phyloP scores from a whole-genome alignment of 805 yeast genomes.

The Vanderwaltozyma verrucispora region DNA sequence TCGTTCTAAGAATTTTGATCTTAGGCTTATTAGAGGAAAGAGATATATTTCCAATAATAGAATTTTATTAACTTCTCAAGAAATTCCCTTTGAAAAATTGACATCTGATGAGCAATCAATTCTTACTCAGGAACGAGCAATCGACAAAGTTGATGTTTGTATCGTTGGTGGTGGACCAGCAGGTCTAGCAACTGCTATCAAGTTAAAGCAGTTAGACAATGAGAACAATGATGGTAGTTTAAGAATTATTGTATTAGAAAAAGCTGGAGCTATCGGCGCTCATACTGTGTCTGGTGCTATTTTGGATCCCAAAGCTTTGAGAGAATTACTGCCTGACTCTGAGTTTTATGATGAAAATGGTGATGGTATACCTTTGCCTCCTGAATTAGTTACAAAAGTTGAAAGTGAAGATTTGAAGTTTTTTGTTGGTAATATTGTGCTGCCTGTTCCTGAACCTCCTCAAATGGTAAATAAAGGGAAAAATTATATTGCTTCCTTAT shows the following conservation, averaged over 20 bases:
- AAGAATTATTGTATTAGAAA: constrained; percentile 83
- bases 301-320: constrained; percentile 77
- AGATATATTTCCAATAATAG: neutral
- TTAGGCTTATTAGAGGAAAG: no score
- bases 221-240: constrained; percentile 51
- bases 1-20: no score
- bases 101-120: constrained; percentile 37
- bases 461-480: constrained; percentile 72
- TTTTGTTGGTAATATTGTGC: constrained; percentile 44
- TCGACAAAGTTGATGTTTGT: constrained; percentile 84
- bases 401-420: constrained; percentile 64
- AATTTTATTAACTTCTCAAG: constrained; percentile 3
- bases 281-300: constrained; percentile 94
- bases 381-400: constrained; percentile 64
- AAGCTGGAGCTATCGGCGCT: constrained; percentile 86
- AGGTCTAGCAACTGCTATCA: constrained; percentile 89
- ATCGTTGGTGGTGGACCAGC: constrained; percentile 99
- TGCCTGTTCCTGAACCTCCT: constrained; percentile 88
- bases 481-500: constrained; percentile 78
- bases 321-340: constrained; percentile 70
- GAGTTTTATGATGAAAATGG: constrained; percentile 30
- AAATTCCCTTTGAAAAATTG: constrained; percentile 19
- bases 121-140: constrained; percentile 58
- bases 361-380: constrained; percentile 64
- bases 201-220: constrained; percentile 72